Percentiles rank a stretch among this genome's conserved stretches.
Evolutionary conservation across 2,329 filamentous ascomycete species (phyloP).

Genomic region (Graphium sp.): DNA sequence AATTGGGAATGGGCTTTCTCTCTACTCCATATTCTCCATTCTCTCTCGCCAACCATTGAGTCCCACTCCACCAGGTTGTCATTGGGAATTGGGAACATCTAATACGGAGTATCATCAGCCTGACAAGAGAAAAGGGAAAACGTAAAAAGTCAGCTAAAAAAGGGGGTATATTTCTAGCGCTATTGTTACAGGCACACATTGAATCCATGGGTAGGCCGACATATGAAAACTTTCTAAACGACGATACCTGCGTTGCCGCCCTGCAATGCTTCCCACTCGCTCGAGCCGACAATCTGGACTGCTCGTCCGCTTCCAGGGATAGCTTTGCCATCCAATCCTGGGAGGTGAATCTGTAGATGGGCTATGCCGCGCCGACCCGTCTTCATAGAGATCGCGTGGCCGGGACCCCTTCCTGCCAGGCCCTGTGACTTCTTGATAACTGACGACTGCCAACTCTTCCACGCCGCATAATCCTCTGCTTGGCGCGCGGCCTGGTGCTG

Average conservation of each 20-base stretch:
- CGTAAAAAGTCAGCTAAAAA: conserved; percentile 1
- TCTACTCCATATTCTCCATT: too few relatives aligned
- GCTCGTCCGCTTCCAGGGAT: conserved; percentile 17
- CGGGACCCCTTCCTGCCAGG: conserved; percentile 10
- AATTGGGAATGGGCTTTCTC: too few relatives aligned
- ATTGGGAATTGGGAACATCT: neutral
- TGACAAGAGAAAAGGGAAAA: neutral
- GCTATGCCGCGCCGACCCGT: conserved; percentile 17
- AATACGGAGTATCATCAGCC: neutral
- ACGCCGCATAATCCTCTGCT: conserved; percentile 46
- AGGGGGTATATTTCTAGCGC: too few relatives aligned
- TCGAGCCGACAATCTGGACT: conserved; percentile 33
- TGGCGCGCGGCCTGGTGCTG: conserved; percentile 50
- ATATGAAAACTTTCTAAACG: too few relatives aligned
- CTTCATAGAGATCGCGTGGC: neutral
- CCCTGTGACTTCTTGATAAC: conserved; percentile 34
- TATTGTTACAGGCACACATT: too few relatives aligned
- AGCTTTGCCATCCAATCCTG: conserved; percentile 25
- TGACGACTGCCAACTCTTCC: conserved; percentile 39
- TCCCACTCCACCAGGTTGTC: too few relatives aligned
- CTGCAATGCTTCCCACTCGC: conserved; percentile 38
- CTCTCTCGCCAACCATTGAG: too few relatives aligned
- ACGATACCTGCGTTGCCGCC: too few relatives aligned
- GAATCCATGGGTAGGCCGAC: too few relatives aligned
- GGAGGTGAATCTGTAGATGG: conserved; percentile 31